These are phyloP conservation scores for Chlamydomonas eustigma DNA, from an alignment of 139 green algal genomes.

Conservation along the genomic window DNA sequence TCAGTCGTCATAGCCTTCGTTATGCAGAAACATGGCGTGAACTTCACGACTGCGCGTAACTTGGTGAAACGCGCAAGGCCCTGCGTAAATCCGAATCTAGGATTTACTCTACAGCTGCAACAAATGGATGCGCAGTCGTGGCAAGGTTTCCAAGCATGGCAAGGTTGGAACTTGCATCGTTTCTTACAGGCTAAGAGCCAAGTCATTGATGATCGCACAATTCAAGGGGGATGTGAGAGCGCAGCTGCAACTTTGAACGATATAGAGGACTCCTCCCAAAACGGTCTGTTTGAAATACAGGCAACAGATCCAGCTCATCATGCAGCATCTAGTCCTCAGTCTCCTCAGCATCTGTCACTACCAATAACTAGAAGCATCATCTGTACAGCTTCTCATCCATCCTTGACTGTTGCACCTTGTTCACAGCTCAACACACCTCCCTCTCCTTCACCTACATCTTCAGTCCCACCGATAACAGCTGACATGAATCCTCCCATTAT, in stretches of 20 bases:
- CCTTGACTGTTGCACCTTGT: no score
- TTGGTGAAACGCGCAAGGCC: conserved; percentile 17
- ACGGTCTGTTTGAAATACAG: no score
- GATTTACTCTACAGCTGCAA: conserved; percentile 27
- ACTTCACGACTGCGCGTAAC: not conserved
- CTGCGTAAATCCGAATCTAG: conserved; percentile 31
- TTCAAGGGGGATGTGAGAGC: not conserved
- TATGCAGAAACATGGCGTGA: conserved; percentile 16
- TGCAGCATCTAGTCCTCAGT: no score
- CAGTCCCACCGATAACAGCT: no score
- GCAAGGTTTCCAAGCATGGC: not conserved
- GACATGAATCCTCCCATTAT: no score
- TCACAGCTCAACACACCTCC: no score
- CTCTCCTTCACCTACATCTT: no score
- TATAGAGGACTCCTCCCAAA: no score
- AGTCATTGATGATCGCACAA: not conserved
- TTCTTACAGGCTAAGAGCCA: not conserved
- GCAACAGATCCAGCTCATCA: no score
- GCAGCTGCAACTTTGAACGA: not conserved
- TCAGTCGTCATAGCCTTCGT: conserved; percentile 31
- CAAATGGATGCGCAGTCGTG: not conserved
- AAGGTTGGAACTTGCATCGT: not conserved
- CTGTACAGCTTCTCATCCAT: no score
- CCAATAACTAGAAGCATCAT: no score
- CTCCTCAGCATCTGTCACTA: no score